Conservation (phyloP, 805 yeast genomes). For the Candida adriatica region DNA sequence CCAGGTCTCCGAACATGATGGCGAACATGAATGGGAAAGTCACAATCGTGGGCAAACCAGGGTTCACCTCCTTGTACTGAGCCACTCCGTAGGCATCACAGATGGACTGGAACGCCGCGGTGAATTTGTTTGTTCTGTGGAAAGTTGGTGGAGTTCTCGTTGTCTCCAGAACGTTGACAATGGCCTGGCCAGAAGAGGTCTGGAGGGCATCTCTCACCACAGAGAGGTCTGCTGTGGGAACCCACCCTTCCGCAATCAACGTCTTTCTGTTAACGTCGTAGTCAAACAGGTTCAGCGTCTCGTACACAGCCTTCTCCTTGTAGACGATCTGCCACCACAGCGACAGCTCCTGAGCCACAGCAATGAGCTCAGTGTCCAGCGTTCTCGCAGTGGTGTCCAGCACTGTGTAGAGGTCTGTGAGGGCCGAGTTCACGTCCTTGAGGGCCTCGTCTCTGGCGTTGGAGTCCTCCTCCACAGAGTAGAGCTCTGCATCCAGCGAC, state of each 20-base stretch:
- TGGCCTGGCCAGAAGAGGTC: conserved; percentile 54
- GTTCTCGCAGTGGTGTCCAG: conserved; percentile 60
- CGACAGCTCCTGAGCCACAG: conserved; percentile 66
- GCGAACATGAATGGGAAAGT: conserved; percentile 99
- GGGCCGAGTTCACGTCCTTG: conserved; percentile 49
- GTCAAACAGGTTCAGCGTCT: conserved; percentile 73
- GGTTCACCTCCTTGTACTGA: conserved; percentile 89
- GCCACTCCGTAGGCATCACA: conserved; percentile 96
- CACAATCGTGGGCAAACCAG: conserved; percentile 89
- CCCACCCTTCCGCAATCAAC: conserved; percentile 95
- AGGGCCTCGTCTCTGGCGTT: conserved; percentile 61
- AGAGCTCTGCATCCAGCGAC: conserved; percentile 82
- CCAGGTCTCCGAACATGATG: conserved; percentile 97
- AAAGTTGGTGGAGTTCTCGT: conserved; percentile 89
- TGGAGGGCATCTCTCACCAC: conserved; percentile 54
- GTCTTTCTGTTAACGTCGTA: conserved; percentile 71
- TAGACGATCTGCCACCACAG: conserved; percentile 63
- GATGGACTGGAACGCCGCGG: conserved; percentile 86
- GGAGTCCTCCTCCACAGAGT: conserved; percentile 41
- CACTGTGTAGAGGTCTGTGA: conserved; percentile 58
- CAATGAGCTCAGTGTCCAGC: conserved; percentile 67
- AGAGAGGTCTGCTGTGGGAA: conserved; percentile 72
- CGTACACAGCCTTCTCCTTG: conserved; percentile 81
- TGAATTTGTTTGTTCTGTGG: conserved; percentile 91
- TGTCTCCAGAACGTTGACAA: conserved; percentile 56